Evolutionary conservation across 1,284 basidiomycete genomes (phyloP).

Genomic region (Xanthoconium separans): DNA sequence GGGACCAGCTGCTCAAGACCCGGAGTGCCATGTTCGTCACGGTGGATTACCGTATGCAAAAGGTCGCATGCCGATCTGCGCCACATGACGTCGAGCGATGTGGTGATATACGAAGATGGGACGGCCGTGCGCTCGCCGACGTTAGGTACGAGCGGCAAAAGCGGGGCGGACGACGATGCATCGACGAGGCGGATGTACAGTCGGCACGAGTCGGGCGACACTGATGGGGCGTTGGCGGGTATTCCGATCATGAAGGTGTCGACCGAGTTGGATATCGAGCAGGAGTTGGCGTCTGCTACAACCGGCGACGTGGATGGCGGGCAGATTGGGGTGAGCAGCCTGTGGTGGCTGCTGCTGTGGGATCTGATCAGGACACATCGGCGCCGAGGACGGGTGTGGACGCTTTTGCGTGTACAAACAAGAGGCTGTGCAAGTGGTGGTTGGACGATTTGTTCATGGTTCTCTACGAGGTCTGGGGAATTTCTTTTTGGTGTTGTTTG

Average conservation of each 20-base stretch:
- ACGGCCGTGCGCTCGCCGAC: slow-evolving; percentile 35
- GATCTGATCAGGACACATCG: slow-evolving; percentile 41
- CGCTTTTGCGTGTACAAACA: slow-evolving; percentile 91
- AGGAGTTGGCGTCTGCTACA: no score
- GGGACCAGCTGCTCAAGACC: slow-evolving; percentile 96
- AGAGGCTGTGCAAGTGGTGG: slow-evolving; percentile 97
- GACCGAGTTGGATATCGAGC: slow-evolving; percentile 35
- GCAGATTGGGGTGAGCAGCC: slow-evolving; percentile 53
- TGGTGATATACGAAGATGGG: slow-evolving; percentile 59
- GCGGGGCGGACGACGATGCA: slow-evolving; percentile 67
- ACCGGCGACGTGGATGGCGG: slow-evolving; percentile 1
- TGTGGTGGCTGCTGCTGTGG: slow-evolving; percentile 58
- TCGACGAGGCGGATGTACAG: slow-evolving; percentile 61
- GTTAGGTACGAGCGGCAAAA: slow-evolving; percentile 20
- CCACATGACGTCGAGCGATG: slow-evolving; percentile 26
- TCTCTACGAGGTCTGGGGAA: slow-evolving; percentile 80
- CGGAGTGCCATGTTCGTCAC: slow-evolving; percentile 96
- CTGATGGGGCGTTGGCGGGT: slow-evolving; percentile 27
- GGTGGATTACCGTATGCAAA: slow-evolving; percentile 94
- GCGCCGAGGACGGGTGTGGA: slow-evolving; percentile 55
- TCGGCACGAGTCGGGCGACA: slow-evolving; percentile 25
- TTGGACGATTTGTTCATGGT: slow-evolving; percentile 99
- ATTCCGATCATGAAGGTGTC: slow-evolving; percentile 92
- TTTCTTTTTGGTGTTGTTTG: no score
- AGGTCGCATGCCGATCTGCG: slow-evolving; percentile 66